These are phyloP conservation scores for Actinidia arguta DNA, from an alignment of 179 eudicot genomes.

Conservation along the genomic window DNA sequence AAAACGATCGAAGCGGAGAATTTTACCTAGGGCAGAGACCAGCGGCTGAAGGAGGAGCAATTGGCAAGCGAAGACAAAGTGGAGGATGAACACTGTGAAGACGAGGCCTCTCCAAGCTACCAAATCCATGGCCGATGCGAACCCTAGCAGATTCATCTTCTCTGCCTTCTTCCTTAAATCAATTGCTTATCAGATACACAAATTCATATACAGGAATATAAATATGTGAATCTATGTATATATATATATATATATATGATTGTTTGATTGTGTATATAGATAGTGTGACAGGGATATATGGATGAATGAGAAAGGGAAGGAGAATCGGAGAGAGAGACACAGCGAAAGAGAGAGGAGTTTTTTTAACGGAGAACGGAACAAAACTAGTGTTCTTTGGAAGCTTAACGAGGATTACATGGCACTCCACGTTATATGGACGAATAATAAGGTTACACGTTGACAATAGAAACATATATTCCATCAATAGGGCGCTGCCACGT, in stretches of 20 bases:
- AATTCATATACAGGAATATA: too few relatives aligned
- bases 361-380: not conserved
- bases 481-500: not conserved
- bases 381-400: not conserved
- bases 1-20: not conserved
- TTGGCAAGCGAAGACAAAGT: slow-evolving; percentile 81
- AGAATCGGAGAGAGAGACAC: not conserved
- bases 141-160: slow-evolving; percentile 47
- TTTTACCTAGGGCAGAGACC: slow-evolving; percentile 77
- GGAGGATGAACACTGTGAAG: slow-evolving; percentile 62
- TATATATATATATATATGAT: not conserved
- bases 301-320: not conserved
- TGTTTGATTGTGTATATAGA: not conserved
- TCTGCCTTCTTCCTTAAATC: not conserved
- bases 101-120: slow-evolving; percentile 77
- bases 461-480: not conserved
- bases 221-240: not conserved
- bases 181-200: too few relatives aligned
- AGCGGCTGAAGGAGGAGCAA: slow-evolving; percentile 86
- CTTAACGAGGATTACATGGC: slow-evolving; percentile 14
- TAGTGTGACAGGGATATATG: not conserved
- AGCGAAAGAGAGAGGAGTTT: not conserved
- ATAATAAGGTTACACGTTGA: slow-evolving; percentile 35
- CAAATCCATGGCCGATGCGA: slow-evolving; percentile 55
- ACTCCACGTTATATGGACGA: slow-evolving; percentile 46